phyloP scores from a whole-genome alignment of 164 flowering plant species.

The Stephania yunnanensis region DNA sequence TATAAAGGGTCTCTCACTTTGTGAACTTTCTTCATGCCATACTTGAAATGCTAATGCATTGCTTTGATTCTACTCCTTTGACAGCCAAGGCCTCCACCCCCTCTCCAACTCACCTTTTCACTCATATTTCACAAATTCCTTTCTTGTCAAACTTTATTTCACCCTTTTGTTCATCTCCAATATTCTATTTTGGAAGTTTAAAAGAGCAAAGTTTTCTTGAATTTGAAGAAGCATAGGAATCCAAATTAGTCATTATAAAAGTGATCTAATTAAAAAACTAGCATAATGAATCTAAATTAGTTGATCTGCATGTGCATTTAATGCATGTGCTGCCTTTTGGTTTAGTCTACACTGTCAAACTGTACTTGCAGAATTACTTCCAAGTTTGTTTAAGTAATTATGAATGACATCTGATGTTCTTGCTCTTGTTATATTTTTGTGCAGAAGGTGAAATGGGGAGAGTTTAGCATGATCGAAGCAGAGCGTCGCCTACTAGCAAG shows the following conservation, averaged over 20 bases:
- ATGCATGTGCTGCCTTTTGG: no score
- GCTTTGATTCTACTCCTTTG: conserved; percentile 17
- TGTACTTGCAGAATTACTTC: not conserved
- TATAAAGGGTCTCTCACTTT: not conserved
- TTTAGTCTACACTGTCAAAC: no score
- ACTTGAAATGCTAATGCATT: not conserved
- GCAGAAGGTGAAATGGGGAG: conserved; percentile 74
- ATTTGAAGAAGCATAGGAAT: conserved; percentile 1
- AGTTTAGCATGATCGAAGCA: conserved; percentile 62
- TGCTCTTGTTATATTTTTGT: not conserved
- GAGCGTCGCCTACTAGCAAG: conserved; percentile 71
- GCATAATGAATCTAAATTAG: no score
- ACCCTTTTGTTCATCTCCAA: not conserved
- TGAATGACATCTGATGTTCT: not conserved
- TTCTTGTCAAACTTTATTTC: conserved; percentile 5
- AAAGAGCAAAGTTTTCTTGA: not conserved
- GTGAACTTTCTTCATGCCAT: not conserved
- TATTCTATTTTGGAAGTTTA: not conserved
- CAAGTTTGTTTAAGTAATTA: not conserved
- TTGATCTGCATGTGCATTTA: no score
- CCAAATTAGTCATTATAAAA: not conserved
- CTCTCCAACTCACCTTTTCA: not conserved
- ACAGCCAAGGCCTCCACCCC: not conserved
- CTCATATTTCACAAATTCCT: conserved; percentile 4
- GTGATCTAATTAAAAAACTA: no score